These are phyloP conservation scores for Stenogyne calaminthoides DNA, from an alignment of 305 asterid species.

Conservation along the genomic window DNA sequence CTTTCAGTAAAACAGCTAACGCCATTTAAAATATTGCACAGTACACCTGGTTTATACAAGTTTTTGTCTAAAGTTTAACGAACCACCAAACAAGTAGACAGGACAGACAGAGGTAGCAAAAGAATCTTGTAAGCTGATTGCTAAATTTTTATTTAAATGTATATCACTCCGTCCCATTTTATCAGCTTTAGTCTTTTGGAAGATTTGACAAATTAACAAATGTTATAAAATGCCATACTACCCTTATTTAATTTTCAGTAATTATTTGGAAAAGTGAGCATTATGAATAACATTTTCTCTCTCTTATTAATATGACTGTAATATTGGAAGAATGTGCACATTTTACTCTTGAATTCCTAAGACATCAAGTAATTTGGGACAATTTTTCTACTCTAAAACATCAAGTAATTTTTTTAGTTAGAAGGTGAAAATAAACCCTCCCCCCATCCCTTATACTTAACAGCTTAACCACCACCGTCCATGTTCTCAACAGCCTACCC, in stretches of 20 bases:
- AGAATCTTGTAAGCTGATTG: not conserved
- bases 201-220: not conserved
- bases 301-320: not conserved
- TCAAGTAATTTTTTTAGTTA: not conserved
- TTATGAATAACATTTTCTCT: not conserved
- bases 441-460: not conserved
- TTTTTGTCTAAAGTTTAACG: not conserved
- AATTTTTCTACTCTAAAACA: not conserved
- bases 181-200: not conserved
- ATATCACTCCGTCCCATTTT: not conserved
- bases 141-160: not conserved
- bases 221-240: not conserved
- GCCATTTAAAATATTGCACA: too few species aligned
- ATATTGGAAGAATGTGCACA: not conserved
- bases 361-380: not conserved
- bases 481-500: not conserved
- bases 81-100: conserved; percentile 5
- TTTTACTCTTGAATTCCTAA: not conserved
- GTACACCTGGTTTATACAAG: too few species aligned
- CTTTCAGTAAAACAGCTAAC: too few species aligned
- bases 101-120: conserved; percentile 11
- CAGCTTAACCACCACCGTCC: not conserved
- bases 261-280: not conserved
- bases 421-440: not conserved
- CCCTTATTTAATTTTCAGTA: not conserved